Evolutionary conservation across 2,329 filamentous ascomycete genomes (phyloP), one percentile per base, ranked within the genome.

Genomic region (Aureobasidium subglaciale): DNA sequence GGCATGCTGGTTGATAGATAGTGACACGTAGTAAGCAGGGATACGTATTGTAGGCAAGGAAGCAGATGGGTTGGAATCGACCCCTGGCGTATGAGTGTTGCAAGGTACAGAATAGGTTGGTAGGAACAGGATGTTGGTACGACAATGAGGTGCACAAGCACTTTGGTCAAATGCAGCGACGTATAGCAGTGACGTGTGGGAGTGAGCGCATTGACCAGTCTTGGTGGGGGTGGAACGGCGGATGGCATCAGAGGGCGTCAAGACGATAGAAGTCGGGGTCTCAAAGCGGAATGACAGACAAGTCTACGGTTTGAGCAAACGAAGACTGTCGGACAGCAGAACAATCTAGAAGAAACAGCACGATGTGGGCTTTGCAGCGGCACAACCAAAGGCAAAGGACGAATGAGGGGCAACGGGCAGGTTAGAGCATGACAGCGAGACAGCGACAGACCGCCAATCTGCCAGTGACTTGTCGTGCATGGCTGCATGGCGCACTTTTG

Each of bases 1-100:
- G 73, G 74, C 72, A 76, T 76, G 24, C 7, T 49, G 25, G 30
- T 38, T 34, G 22, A 30, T n/a, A 30, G 22, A n/a, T n/a, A n/a
- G n/a, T n/a, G n/a, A n/a, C 34, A 46, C 42, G 29, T 35, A 24
- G 49, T 42, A 18, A 15, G 18, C 4, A 4, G 11, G 6, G 13
- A 11, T 41, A 11, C 6, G 9, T 5, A 10, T 13, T 40, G n/a
- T 27, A 10, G 20, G 37, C 50, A 43, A 30, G 27, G 18, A 45
- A 30, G 15, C 25, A 24, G 24, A 9, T 55, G 34, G 10, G 32
- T 27, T n/a, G 13, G 24, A 6, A 30, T 9, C 9, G 16, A 41
- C 16, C 48, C 48, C 25, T 52, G 34, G 48, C 48, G 48, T 49
- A 16, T 46, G 24, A n/a, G 5, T 8, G 52, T 55, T 46, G 38